These are phyloP conservation scores for Macrolepiota dolichaula DNA, from an alignment of 768 basidiomycete genomes.

Conservation along the genomic window DNA sequence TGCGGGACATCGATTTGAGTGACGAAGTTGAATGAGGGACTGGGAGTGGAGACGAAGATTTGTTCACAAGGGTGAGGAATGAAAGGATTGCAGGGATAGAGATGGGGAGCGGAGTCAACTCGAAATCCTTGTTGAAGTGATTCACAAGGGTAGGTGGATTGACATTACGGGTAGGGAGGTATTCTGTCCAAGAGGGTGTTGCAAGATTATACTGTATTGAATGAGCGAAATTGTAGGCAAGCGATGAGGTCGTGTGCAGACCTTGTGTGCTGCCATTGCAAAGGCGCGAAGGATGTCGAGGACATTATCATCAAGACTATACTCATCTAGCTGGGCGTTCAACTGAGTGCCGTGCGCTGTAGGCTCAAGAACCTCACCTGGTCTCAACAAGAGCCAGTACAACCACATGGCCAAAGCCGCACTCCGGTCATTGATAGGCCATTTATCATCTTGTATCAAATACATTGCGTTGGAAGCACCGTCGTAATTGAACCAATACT, in stretches of 20 bases:
- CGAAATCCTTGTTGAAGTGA: slow-evolving; percentile 44
- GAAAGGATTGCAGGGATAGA: slow-evolving; percentile 71
- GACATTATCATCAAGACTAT: slow-evolving; percentile 34
- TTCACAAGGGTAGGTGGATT: slow-evolving; percentile 22
- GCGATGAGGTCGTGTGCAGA: slow-evolving; percentile 16
- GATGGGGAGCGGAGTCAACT: slow-evolving; percentile 55
- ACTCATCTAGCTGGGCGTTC: slow-evolving; percentile 38
- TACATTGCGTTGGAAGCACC: slow-evolving; percentile 52
- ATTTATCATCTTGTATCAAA: slow-evolving; percentile 40
- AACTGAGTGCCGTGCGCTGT: background rate
- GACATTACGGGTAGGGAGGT: slow-evolving; percentile 21
- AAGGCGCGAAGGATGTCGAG: slow-evolving; percentile 53
- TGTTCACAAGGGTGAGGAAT: slow-evolving; percentile 55
- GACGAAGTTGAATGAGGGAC: slow-evolving; percentile 26
- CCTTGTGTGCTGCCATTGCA: slow-evolving; percentile 66
- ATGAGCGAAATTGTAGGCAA: slow-evolving; percentile 10
- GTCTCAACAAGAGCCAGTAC: slow-evolving; percentile 67
- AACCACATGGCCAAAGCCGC: slow-evolving; percentile 74
- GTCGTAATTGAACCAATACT: slow-evolving; percentile 60
- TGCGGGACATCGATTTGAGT: slow-evolving; percentile 11
- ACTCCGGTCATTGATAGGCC: slow-evolving; percentile 53
- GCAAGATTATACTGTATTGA: slow-evolving; percentile 57
- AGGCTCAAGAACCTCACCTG: slow-evolving; percentile 38
- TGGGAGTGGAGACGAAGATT: slow-evolving; percentile 30
- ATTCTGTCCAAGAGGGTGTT: slow-evolving; percentile 55